These are phyloP conservation scores for Sphaerulina populicola DNA, from an alignment of 2,329 filamentous ascomycete genomes.

Conservation along the genomic window DNA sequence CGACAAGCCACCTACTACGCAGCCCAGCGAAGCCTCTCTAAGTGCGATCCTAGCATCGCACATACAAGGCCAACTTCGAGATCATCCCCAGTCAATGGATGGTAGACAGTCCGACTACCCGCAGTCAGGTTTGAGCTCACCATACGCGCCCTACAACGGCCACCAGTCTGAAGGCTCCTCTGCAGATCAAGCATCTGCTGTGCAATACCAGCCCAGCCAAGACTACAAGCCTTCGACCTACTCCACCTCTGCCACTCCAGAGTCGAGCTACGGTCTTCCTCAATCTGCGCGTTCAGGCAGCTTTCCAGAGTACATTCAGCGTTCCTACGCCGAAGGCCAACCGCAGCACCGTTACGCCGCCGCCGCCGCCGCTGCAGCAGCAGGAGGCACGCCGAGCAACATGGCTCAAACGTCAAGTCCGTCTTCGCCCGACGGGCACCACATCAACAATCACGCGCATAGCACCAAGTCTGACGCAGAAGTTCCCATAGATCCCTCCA, in stretches of 20 bases:
- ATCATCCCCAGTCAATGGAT: slow-evolving; percentile 45
- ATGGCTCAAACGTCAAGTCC: slow-evolving; percentile 99
- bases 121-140: slow-evolving; percentile 49
- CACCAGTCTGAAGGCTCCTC: slow-evolving; percentile 72
- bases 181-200: slow-evolving; percentile 90
- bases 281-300: slow-evolving; percentile 68
- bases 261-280: slow-evolving; percentile 78
- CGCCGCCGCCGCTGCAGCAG: too few species aligned
- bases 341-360: slow-evolving; percentile 66
- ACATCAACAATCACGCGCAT: slow-evolving; percentile 53
- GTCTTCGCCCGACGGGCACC: slow-evolving; percentile 77
- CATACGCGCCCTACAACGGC: slow-evolving; percentile 46
- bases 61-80: slow-evolving; percentile 32
- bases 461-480: slow-evolving; percentile 83
- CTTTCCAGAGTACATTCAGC: slow-evolving; percentile 81
- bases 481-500: slow-evolving; percentile 98
- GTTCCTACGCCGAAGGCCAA: slow-evolving; percentile 63
- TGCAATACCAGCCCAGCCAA: slow-evolving; percentile 72
- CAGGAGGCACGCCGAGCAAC: slow-evolving; percentile 58
- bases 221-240: slow-evolving; percentile 68
- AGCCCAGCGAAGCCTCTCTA: slow-evolving; percentile 35
- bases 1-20: slow-evolving; percentile 21
- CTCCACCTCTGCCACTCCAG: slow-evolving; percentile 63
- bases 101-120: slow-evolving; percentile 45
- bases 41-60: slow-evolving; percentile 35